Evolutionary conservation across 495 filamentous ascomycete genomes (phyloP), one percentile per base, ranked within the genome.

Genomic region (Thermothielavioides terrestris): DNA sequence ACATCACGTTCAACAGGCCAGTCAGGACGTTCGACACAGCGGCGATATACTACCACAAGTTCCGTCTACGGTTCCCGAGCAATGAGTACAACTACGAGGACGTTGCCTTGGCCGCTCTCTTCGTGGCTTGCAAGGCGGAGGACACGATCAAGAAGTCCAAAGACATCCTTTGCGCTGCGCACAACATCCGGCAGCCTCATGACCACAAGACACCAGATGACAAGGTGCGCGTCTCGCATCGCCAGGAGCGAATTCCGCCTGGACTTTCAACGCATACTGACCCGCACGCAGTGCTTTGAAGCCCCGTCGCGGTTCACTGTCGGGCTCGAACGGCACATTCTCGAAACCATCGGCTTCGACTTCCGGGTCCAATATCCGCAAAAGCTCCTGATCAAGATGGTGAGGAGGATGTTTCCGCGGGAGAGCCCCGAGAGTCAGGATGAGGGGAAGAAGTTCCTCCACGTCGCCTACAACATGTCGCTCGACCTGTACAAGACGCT

Each of bases 71-170:
- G 6, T 88, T 90, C 62, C 75, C 81, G 14, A 84, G 86, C 53
- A 78, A 61, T 46, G 85, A 88, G 50, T 89, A 90, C 65, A 70
- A 69, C 52, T 77, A 67, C 57, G 62, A 71, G 28, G 92, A 97
- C 63, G 89, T 88, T 4, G 87, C 89, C 3, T 79, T 89, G 0
- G 90, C 92, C 11, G 81, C 87, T 25, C 73, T 98, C 26, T 91
- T 97, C 58, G 83, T 85, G 15, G 89, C 89, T 30, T 96, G 91
- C 77, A 98, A 98, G 67, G 89, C 91, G 37, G 92, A 98, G 61
- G 92, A 98, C 63, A 97, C 92, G 1, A 74, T 97, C 39, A 97
- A 98, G 70, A 97, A 97, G 70, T 94, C 88, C 15, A 80, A 80
- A 42, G 92, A 98, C 46, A 92, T 98, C 49, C 72, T 96, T 5